phyloP scores from a whole-genome alignment of 805 yeast species.

The Wickerhamiella slavikovae region DNA sequence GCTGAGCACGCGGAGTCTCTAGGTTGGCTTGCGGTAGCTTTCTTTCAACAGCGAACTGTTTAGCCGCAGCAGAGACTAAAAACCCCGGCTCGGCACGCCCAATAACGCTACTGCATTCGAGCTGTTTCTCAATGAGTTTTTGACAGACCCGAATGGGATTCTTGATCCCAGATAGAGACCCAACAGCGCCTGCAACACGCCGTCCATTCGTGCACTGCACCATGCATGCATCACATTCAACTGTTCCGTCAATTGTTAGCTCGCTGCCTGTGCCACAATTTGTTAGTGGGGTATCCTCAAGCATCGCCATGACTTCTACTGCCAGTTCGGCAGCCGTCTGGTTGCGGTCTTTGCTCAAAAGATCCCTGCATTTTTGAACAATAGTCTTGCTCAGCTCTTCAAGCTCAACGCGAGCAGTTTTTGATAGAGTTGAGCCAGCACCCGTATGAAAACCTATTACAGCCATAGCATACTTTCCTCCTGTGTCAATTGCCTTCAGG shows the following conservation, averaged over 20 bases:
- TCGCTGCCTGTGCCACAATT: constrained; percentile 24
- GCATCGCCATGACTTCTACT: constrained; percentile 4
- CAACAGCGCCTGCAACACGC: constrained; percentile 16
- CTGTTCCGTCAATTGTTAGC: constrained; percentile 15
- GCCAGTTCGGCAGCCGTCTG: constrained; percentile 1
- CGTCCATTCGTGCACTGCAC: constrained; percentile 6
- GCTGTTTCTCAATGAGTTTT: constrained; percentile 7
- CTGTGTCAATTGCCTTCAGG: neutral
- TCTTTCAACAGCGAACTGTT: constrained; percentile 10
- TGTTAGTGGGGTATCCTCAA: constrained; percentile 19
- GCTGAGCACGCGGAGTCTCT: constrained; percentile 6
- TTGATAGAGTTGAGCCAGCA: constrained; percentile 1
- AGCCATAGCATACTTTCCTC: neutral
- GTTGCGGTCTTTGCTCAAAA: neutral
- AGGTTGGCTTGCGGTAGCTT: constrained; percentile 7
- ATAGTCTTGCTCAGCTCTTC: neutral
- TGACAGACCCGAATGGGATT: constrained; percentile 16
- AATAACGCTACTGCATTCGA: constrained; percentile 1
- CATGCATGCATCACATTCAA: constrained; percentile 24
- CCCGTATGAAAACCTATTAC: constrained; percentile 3
- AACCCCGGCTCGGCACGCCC: constrained; percentile 13
- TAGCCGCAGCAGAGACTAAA: constrained; percentile 19
- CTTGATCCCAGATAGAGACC: constrained; percentile 13
- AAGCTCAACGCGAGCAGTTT: neutral
- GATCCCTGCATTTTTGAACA: neutral